Conservation (phyloP, 495 filamentous ascomycete genomes). For the Aspergillus olivimuriae region DNA sequence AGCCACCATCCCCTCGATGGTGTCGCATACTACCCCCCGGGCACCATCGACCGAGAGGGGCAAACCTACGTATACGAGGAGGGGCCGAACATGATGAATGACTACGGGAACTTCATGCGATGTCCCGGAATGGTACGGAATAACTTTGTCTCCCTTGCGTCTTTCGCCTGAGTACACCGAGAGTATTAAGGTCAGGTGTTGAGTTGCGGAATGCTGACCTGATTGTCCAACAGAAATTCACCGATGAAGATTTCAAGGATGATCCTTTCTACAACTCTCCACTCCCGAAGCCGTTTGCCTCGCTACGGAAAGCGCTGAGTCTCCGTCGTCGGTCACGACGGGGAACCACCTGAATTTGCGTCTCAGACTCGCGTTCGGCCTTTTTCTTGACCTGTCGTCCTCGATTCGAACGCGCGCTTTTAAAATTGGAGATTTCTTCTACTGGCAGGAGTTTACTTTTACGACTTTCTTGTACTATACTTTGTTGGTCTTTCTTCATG, state of each 20-base stretch:
- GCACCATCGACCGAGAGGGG: conserved; percentile 58
- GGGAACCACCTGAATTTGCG: conserved; percentile 14
- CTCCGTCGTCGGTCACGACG: conserved; percentile 29
- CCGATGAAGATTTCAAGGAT: conserved; percentile 42
- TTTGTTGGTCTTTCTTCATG: too few species aligned
- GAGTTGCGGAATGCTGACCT: too few species aligned
- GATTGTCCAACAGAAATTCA: conserved; percentile 28
- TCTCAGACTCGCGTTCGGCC: too few species aligned
- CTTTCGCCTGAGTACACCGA: too few species aligned
- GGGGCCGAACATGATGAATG: conserved; percentile 76
- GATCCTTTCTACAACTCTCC: conserved; percentile 41
- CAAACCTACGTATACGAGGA: conserved; percentile 74
- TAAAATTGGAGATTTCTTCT: too few species aligned
- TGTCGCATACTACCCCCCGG: conserved; percentile 68
- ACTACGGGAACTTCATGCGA: conserved; percentile 41
- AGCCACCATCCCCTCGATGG: conserved; percentile 83
- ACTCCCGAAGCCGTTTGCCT: conserved; percentile 25
- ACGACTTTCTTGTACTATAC: too few species aligned
- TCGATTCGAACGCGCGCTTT: too few species aligned
- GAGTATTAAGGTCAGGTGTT: too few species aligned
- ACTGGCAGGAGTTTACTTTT: too few species aligned
- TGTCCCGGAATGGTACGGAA: conserved; percentile 28
- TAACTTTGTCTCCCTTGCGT: neutral
- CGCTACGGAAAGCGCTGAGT: conserved; percentile 28
- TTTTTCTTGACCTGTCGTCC: too few species aligned